Base-by-base conservation (phyloP, 2,329 filamentous ascomycete genomes). In the Sclerotinia spermophila region DNA sequence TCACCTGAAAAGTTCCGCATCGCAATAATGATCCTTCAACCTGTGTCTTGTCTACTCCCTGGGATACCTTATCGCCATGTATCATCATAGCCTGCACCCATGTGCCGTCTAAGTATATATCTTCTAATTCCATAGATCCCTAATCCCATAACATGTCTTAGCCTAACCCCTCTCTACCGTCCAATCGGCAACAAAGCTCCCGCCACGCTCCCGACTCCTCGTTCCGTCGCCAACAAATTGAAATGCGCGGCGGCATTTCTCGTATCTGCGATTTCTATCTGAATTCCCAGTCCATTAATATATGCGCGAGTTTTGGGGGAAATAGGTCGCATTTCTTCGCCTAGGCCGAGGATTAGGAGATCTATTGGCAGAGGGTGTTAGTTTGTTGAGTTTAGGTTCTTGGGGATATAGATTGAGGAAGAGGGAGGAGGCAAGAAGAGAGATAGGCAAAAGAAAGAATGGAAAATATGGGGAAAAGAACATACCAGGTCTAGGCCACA, bases 191-290 rank as follows among this genome's bases (percentile, higher is more conserved):
- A 87, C 81, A 99, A 80, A 15, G 94, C 95, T 2, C 93, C 95
- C 40, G 94, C 95, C 73, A 98, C 89, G 77, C 95, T 91, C 30
- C 89, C 86, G 8, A 96, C 89, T 1, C 96, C 95, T 67, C 96
- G 85, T 83, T 99, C 96, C 27, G 94, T 98, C n/a, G 94, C 95
- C 69, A 99, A 83, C 77, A 99, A 80, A 79, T 99, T 99, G 81
- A 96, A 99, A 80, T 97, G 94, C 45, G 94, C 91, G 1, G 95
- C 93, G 13, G 96, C 96, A 81, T 98, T 98, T 73, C 93, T 86
- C 44, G 96, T 98, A 82, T 98, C 96, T 78, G 95, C 86, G 5
- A 97, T 86, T 78, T 99, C 96, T 7, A 98, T 85, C 71, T 93
- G 86, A 75, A 98, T 92, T 0, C 96, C 96, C 56, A 98, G 81